phyloP scores from a whole-genome alignment of 257 asterid species.

The Nyctanthes arbortristis region DNA sequence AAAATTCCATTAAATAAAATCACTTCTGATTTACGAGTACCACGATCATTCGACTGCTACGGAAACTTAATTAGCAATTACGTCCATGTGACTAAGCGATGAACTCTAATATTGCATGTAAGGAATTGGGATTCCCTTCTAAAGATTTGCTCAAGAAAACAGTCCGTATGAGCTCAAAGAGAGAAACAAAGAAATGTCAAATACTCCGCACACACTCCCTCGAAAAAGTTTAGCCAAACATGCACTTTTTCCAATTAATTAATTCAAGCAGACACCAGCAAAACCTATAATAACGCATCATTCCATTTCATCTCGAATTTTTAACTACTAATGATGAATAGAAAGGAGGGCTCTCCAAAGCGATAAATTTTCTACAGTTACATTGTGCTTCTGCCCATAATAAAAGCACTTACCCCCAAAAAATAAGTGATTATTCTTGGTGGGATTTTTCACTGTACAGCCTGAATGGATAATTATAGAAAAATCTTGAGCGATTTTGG shows the following conservation, averaged over 20 bases:
- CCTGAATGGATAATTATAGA: conserved; percentile 13
- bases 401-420: conserved; percentile 28
- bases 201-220: no score
- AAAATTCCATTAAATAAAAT: conserved; percentile 28
- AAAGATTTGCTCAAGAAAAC: no score
- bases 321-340: background rate
- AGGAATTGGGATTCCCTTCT: no score
- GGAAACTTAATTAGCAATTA: no score
- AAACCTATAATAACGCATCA: conserved; percentile 12
- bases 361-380: conserved; percentile 5
- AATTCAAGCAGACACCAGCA: conserved; percentile 31
- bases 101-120: no score
- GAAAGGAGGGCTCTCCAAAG: conserved; percentile 14
- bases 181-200: conserved; percentile 12
- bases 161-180: conserved; percentile 23
- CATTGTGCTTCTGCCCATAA: conserved; percentile 23
- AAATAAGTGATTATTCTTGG: conserved; percentile 3
- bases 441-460: background rate
- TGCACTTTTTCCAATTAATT: conserved; percentile 26
- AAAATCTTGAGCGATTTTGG: conserved; percentile 35
- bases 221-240: no score
- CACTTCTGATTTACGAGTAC: no score
- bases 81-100: no score
- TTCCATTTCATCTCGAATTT: background rate
- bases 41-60: no score